phyloP scores from a whole-genome alignment of 2,329 filamentous ascomycete species.

The Trichoderma gracile region DNA sequence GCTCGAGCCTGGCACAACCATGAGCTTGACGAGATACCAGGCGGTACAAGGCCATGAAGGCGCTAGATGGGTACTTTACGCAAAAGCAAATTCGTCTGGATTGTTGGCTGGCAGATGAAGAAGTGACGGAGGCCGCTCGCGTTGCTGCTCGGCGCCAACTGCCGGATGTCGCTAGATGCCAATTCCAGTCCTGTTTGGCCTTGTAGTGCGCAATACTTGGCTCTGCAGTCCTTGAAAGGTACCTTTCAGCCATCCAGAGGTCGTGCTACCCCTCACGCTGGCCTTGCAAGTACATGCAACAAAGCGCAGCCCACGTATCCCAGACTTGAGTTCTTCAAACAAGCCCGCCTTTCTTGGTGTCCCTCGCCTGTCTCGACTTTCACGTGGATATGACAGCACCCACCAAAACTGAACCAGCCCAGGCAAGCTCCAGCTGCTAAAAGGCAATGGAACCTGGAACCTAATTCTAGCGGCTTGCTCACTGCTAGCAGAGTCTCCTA shows the following conservation, averaged over 20 bases:
- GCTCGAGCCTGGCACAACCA: neutral
- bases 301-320: no score
- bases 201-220: neutral
- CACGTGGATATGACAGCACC: constrained; percentile 8
- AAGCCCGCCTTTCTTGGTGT: neutral
- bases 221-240: no score
- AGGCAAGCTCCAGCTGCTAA: neutral
- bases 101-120: neutral
- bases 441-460: no score
- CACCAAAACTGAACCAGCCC: no score
- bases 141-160: neutral
- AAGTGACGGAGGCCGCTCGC: neutral
- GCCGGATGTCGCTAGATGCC: constrained; percentile 7
- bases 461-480: neutral
- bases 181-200: neutral
- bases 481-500: neutral
- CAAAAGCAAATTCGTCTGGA: neutral
- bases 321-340: neutral
- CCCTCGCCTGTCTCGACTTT: neutral
- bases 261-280: no score
- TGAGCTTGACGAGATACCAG: neutral
- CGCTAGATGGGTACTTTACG: no score
- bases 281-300: no score
- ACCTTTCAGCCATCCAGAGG: no score
- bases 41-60: neutral